Percentiles rank a stretch among this genome's conserved stretches.
These are phyloP conservation scores for Pisolithus sp. DNA, from an alignment of 768 basidiomycete species.

Conservation along the genomic window DNA sequence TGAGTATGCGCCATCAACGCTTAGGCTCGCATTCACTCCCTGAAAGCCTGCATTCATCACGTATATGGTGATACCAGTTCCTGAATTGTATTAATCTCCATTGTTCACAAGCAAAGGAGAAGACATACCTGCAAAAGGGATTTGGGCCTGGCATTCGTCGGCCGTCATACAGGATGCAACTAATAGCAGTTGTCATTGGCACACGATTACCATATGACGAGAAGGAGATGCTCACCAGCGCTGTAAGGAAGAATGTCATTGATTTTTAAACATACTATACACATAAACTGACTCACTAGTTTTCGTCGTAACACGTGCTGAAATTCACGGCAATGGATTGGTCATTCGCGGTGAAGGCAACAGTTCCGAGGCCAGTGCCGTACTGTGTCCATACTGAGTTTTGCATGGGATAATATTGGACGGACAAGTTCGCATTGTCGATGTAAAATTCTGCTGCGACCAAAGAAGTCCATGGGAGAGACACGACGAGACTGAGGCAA, in stretches of 20 bases:
- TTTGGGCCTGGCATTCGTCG: not conserved
- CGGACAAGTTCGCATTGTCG: not conserved
- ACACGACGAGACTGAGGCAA: not conserved
- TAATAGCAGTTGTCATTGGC: not conserved
- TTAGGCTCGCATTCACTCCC: not conserved
- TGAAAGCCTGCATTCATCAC: not conserved
- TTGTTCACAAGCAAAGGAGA: not conserved
- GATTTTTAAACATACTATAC: not conserved
- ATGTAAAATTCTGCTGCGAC: not conserved
- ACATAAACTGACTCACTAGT: not conserved
- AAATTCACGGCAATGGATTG: not conserved
- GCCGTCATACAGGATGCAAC: not conserved
- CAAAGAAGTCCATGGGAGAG: not conserved
- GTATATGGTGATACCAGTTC: conserved; percentile 3
- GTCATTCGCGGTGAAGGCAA: not conserved
- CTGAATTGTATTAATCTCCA: not conserved
- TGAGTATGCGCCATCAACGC: not conserved
- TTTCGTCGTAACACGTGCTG: not conserved
- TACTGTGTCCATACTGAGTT: not conserved
- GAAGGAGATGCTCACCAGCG: not conserved
- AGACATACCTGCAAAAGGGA: not conserved
- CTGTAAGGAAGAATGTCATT: not conserved
- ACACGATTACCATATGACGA: not conserved
- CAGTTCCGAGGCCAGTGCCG: not conserved
- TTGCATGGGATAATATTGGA: not conserved